Conservation (phyloP, 768 basidiomycete genomes). For the Saitozyma sp. region DNA sequence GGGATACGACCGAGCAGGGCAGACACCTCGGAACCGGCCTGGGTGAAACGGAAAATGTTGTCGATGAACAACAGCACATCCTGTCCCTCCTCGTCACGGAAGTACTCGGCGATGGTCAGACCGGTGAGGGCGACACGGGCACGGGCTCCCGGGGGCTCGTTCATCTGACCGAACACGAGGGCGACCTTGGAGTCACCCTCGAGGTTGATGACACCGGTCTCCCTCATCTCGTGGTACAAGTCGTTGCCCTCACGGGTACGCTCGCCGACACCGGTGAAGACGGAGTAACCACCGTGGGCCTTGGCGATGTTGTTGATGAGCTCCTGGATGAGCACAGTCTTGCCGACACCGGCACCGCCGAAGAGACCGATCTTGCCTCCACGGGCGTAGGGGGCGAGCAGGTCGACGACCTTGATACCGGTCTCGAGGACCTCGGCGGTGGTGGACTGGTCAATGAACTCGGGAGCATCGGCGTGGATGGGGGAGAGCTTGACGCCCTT, state of each 20-base stretch:
- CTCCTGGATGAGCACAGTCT: constrained; percentile 99
- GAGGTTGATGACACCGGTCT: constrained; percentile 99
- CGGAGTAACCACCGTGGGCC: constrained; percentile 99
- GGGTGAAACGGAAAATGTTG: constrained; percentile 99
- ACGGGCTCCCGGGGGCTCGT: constrained; percentile 99
- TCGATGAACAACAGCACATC: constrained; percentile 99
- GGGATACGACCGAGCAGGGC: constrained; percentile 99
- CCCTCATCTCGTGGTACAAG: constrained; percentile 75
- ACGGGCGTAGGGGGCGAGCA: constrained; percentile 98
- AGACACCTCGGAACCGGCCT: constrained; percentile 99
- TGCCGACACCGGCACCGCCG: constrained; percentile 99
- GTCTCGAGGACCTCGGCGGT: constrained; percentile 99
- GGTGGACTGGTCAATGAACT: constrained; percentile 98
- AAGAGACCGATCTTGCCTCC: constrained; percentile 99
- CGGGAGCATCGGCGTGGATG: constrained; percentile 95
- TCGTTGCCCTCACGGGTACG: constrained; percentile 99
- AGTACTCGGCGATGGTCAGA: constrained; percentile 99
- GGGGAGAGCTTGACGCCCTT: constrained; percentile 87
- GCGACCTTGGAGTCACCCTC: constrained; percentile 99
- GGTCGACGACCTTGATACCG: constrained; percentile 99
- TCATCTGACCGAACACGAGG: constrained; percentile 99
- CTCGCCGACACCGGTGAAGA: constrained; percentile 98
- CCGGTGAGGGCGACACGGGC: constrained; percentile 99
- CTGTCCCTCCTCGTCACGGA: constrained; percentile 99
- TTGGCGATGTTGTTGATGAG: constrained; percentile 99